Evolutionary conservation across 164 flowering plant species (phyloP).

Genomic region (Macadamia integrifolia): DNA sequence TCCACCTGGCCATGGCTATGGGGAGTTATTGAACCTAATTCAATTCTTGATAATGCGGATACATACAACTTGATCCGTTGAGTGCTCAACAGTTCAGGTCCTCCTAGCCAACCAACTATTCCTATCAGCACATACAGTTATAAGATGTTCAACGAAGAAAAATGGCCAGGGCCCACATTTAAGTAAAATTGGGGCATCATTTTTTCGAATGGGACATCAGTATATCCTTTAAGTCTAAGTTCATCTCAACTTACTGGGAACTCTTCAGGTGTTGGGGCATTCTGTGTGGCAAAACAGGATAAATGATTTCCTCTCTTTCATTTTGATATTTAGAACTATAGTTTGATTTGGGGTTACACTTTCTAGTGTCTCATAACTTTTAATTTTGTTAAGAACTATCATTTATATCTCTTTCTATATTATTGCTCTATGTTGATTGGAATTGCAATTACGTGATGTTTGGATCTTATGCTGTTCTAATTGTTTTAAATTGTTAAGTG

Average conservation of each 20-base stretch:
- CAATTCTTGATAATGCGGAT: conserved; percentile 64
- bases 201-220: conserved; percentile 49
- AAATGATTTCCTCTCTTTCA: too few species aligned
- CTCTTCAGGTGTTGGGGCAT: conserved; percentile 32
- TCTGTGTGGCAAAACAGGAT: conserved; percentile 59
- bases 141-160: conserved; percentile 77
- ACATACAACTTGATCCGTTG: conserved; percentile 47
- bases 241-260: conserved; percentile 16
- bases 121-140: conserved; percentile 20
- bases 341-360: too few species aligned
- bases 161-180: conserved; percentile 50
- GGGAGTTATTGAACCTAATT: conserved; percentile 75
- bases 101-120: conserved; percentile 26
- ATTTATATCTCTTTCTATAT: too few species aligned
- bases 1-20: conserved; percentile 93
- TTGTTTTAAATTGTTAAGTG: too few species aligned
- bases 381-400: too few species aligned
- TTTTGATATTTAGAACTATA: too few species aligned
- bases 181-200: conserved; percentile 73
- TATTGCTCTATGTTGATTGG: too few species aligned
- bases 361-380: too few species aligned
- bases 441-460: too few species aligned
- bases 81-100: conserved; percentile 55
- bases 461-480: too few species aligned
- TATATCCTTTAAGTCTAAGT: conserved; percentile 42